phyloP scores from a whole-genome alignment of 2,329 filamentous ascomycete genomes.

The Hawksworthiomyces lignivorus region DNA sequence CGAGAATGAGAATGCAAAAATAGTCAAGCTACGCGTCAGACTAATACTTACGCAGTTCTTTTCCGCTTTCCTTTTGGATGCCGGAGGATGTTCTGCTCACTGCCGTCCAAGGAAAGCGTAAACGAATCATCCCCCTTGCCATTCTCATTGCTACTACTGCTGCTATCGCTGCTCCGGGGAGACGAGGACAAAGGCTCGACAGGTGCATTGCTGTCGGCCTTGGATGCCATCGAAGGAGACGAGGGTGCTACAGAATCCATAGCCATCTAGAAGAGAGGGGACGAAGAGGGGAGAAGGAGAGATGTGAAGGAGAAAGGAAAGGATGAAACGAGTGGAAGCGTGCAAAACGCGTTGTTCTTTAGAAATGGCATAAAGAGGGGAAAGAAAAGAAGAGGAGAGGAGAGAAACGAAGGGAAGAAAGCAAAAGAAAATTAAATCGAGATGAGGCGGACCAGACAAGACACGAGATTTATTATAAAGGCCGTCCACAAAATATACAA shows the following conservation, averaged over 20 bases:
- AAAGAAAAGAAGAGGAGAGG: background rate
- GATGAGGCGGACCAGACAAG: constrained; percentile 10
- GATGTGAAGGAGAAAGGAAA: background rate
- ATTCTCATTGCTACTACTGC: background rate
- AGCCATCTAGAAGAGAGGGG: background rate
- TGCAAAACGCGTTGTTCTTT: constrained; percentile 7
- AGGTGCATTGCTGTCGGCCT: constrained; percentile 3
- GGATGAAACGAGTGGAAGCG: constrained; percentile 9
- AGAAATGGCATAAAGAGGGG: background rate
- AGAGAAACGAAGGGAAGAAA: background rate
- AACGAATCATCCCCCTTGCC: constrained; percentile 11
- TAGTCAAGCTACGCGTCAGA: constrained; percentile 1
- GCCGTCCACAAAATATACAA: constrained; percentile 14
- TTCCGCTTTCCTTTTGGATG: constrained; percentile 57
- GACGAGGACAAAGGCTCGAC: constrained; percentile 10
- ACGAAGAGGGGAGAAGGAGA: background rate
- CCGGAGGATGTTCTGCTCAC: constrained; percentile 18
- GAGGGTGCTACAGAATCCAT: too few species aligned
- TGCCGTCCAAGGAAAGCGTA: constrained; percentile 11
- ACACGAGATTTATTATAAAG: constrained; percentile 12
- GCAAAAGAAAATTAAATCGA: constrained; percentile 3
- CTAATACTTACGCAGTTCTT: constrained; percentile 51
- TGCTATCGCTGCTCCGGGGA: constrained; percentile 10
- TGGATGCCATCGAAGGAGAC: constrained; percentile 3
- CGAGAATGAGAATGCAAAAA: background rate